Conservation (phyloP, 345 rosid species). For the Populus nigra region DNA sequence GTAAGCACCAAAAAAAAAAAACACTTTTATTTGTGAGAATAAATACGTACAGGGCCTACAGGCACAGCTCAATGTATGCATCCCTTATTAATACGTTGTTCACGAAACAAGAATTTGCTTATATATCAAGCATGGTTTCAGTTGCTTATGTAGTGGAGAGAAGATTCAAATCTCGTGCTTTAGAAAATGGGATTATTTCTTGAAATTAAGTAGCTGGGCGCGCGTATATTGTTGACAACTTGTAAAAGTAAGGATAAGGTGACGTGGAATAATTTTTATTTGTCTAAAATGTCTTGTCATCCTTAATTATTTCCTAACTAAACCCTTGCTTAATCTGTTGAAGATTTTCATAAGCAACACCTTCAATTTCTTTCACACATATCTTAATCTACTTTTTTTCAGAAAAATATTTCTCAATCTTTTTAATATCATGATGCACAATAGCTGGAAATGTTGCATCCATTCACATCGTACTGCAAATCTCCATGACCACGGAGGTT, state of each 20-base stretch:
- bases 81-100: not conserved
- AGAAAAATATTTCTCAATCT: not conserved
- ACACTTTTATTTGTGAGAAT: too few species aligned
- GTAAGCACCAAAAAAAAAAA: too few species aligned
- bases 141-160: not conserved
- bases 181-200: not conserved
- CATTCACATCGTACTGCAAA: not conserved
- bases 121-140: not conserved
- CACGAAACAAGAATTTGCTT: not conserved
- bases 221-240: slow-evolving; percentile 22
- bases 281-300: slow-evolving; percentile 18
- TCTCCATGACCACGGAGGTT: not conserved
- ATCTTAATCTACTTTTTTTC: not conserved
- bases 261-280: slow-evolving; percentile 9
- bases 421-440: not conserved
- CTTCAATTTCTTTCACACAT: not conserved
- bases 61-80: not conserved
- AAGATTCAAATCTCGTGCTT: slow-evolving; percentile 7
- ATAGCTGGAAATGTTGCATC: not conserved
- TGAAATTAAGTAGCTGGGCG: slow-evolving; percentile 13
- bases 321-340: not conserved
- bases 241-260: slow-evolving; percentile 24
- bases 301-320: not conserved
- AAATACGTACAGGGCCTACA: not conserved
- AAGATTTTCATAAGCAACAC: not conserved